Conservation (phyloP, 441 rosid genomes). For the Pelargonium exstipulatum region DNA sequence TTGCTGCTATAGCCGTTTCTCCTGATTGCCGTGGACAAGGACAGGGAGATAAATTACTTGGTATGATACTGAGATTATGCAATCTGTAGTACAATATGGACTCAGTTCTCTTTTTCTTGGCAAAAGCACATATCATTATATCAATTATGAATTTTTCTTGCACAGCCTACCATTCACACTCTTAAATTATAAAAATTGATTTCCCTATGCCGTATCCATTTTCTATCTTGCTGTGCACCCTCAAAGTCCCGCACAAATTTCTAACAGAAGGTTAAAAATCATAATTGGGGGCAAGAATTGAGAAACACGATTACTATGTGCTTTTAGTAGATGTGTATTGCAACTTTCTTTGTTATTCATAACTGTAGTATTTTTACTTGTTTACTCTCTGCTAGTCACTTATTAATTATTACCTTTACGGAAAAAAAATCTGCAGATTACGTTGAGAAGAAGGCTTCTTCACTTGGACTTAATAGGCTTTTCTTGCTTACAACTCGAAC, state of each 20-base stretch:
- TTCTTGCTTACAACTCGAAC: constrained; percentile 84
- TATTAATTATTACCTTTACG: constrained; percentile 4
- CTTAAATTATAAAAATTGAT: no score
- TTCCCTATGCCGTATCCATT: not conserved
- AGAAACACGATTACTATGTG: not conserved
- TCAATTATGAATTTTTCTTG: no score
- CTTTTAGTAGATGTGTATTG: not conserved
- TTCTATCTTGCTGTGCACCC: not conserved
- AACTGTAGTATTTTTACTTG: not conserved
- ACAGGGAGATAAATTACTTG: constrained; percentile 88
- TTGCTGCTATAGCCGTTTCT: constrained; percentile 87
- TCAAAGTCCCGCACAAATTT: not conserved
- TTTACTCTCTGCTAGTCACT: not conserved
- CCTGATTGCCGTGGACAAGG: constrained; percentile 94
- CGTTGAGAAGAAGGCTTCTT: constrained; percentile 77
- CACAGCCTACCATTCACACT: no score
- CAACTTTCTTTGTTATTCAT: not conserved
- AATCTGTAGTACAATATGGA: no score
- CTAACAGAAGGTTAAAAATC: not conserved
- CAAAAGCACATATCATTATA: no score
- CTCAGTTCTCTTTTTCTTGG: no score
- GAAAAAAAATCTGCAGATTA: constrained; percentile 45
- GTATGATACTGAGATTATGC: constrained; percentile 29
- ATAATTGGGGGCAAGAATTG: no score
- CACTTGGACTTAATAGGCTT: constrained; percentile 60